Conservation (phyloP, 441 rosid species). For the Pelargonium fulgidum region DNA sequence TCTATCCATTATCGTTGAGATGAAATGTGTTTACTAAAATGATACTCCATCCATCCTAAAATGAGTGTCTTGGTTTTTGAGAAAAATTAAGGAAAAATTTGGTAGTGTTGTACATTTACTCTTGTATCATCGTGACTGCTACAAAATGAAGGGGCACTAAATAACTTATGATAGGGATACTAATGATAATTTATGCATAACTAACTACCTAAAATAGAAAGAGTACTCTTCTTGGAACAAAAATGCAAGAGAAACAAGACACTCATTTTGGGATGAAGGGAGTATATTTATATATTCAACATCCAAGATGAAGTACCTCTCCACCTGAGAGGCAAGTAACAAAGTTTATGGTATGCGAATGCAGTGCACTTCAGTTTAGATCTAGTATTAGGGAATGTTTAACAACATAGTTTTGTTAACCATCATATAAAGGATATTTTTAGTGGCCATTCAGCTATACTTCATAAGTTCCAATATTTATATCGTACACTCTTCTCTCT, state of each 20-base stretch:
- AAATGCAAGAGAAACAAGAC: too few relatives aligned
- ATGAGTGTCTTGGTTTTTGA: too few relatives aligned
- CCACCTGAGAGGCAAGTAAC: background rate
- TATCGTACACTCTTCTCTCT: background rate
- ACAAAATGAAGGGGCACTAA: too few relatives aligned
- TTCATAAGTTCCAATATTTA: background rate
- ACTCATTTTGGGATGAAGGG: too few relatives aligned
- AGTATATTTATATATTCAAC: background rate
- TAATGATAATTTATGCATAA: too few relatives aligned
- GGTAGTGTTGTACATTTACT: too few relatives aligned
- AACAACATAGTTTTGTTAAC: background rate
- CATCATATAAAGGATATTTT: background rate
- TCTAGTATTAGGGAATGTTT: background rate
- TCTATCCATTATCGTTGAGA: background rate
- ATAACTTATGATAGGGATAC: too few relatives aligned
- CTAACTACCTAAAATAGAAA: too few relatives aligned
- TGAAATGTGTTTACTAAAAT: background rate
- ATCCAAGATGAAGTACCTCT: background rate
- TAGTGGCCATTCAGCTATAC: background rate
- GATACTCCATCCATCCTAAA: background rate
- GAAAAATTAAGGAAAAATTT: too few relatives aligned
- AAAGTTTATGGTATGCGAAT: background rate
- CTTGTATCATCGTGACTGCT: too few relatives aligned
- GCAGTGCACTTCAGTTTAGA: background rate
- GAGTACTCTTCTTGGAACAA: too few relatives aligned